A percentile compares a stretch with the other conserved stretches of the same genome.
Evolutionary conservation across 306 rosid genomes (phyloP).

Genomic region (Rubus parviflorus): DNA sequence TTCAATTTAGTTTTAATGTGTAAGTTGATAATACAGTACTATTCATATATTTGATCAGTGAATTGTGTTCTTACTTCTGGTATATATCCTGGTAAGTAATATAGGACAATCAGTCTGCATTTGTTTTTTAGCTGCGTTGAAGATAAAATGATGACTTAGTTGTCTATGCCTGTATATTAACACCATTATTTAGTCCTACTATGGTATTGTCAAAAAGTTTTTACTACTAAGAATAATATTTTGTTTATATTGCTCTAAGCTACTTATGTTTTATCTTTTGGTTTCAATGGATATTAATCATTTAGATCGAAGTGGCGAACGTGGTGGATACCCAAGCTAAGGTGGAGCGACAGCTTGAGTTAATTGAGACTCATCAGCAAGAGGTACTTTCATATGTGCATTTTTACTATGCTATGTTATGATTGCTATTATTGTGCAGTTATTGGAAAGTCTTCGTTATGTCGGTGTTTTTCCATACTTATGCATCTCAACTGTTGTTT

Average conservation of each 20-base stretch:
- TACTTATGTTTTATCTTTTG: not conserved
- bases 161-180: not conserved
- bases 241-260: not conserved
- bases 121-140: not conserved
- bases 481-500: not conserved
- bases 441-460: not conserved
- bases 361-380: constrained; percentile 91
- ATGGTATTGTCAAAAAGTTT: not conserved
- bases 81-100: not conserved
- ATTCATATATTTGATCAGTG: not conserved
- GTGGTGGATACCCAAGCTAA: constrained; percentile 85
- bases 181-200: not conserved
- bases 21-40: not conserved
- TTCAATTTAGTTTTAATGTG: not conserved
- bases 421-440: not conserved
- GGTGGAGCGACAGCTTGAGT: constrained; percentile 89
- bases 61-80: not conserved
- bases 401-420: not conserved
- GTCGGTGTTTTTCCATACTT: not conserved
- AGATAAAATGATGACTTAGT: not conserved
- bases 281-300: constrained; percentile 31
- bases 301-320: constrained; percentile 90
- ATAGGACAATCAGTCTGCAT: not conserved
- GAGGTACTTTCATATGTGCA: constrained; percentile 55
- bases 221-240: not conserved